Conservation (phyloP, 768 basidiomycete genomes). For the Pilatotrama ljubarskyi region DNA sequence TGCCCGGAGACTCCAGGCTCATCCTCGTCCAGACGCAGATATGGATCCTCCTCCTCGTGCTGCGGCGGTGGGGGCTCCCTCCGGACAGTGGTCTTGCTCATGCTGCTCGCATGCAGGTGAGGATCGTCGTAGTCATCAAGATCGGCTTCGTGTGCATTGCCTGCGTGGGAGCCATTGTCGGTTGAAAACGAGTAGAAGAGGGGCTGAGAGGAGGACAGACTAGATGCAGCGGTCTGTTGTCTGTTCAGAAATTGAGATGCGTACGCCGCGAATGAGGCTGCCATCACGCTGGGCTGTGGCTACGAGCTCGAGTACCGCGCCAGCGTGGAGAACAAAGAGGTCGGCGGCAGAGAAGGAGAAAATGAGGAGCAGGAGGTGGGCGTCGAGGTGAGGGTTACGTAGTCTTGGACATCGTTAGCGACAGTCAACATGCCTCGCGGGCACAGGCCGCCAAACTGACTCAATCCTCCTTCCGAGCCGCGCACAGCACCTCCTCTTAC, state of each 20-base stretch:
- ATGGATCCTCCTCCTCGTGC: constrained; percentile 69
- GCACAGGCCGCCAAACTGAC: constrained; percentile 21
- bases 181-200: constrained; percentile 89
- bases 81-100: constrained; percentile 35
- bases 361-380: constrained; percentile 5
- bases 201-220: constrained; percentile 66
- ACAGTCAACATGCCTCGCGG: constrained; percentile 17
- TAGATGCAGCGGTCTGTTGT: constrained; percentile 48
- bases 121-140: constrained; percentile 77
- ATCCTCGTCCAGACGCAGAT: constrained; percentile 73
- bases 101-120: constrained; percentile 52
- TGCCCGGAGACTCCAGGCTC: constrained; percentile 43
- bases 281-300: constrained; percentile 35
- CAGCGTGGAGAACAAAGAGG: constrained; percentile 3
- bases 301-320: neutral
- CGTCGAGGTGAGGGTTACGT: constrained; percentile 23
- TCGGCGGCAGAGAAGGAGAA: neutral
- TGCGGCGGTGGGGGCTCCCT: constrained; percentile 26
- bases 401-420: constrained; percentile 10
- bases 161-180: constrained; percentile 62
- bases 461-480: constrained; percentile 11
- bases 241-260: constrained; percentile 79
- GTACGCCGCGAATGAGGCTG: constrained; percentile 77
- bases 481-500: neutral
- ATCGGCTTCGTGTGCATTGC: constrained; percentile 47